Conservation (phyloP, 805 yeast genomes). For the Suhomyces tanzawaensis region DNA sequence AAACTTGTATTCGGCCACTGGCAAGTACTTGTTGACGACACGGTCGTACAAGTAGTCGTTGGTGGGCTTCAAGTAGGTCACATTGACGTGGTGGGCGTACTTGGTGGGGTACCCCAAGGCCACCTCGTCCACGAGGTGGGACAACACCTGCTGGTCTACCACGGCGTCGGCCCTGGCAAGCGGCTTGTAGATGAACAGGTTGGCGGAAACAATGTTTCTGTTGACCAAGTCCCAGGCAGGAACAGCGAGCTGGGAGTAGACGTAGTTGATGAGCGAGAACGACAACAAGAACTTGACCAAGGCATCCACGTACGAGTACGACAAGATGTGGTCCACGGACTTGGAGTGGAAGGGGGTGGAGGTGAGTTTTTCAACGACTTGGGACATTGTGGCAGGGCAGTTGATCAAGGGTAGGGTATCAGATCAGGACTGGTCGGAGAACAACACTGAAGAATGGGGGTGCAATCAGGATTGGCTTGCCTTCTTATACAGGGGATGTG, state of each 20-base stretch:
- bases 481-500: conserved; percentile 10
- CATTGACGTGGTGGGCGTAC: conserved; percentile 4
- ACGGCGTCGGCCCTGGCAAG: conserved; percentile 10
- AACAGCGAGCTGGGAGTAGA: conserved; percentile 23
- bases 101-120: conserved; percentile 9
- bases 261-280: conserved; percentile 20
- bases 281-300: conserved; percentile 22
- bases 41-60: conserved; percentile 19
- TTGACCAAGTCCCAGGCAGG: conserved; percentile 20
- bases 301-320: conserved; percentile 29
- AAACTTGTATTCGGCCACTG: conserved; percentile 27
- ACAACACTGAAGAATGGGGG: no score
- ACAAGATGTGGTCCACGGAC: conserved; percentile 30
- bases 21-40: conserved; percentile 22
- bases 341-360: conserved; percentile 29
- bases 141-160: conserved; percentile 12
- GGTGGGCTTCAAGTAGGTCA: conserved; percentile 21
- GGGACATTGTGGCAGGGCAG: conserved; percentile 8
- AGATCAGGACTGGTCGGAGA: no score
- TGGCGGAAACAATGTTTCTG: conserved; percentile 19
- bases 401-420: no score
- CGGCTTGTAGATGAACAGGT: conserved; percentile 15
- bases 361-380: conserved; percentile 9
- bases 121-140: conserved; percentile 10
- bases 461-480: not conserved